These are phyloP conservation scores for Pulchroboletus neoregius DNA, from an alignment of 1,284 basidiomycete genomes.

Conservation along the genomic window DNA sequence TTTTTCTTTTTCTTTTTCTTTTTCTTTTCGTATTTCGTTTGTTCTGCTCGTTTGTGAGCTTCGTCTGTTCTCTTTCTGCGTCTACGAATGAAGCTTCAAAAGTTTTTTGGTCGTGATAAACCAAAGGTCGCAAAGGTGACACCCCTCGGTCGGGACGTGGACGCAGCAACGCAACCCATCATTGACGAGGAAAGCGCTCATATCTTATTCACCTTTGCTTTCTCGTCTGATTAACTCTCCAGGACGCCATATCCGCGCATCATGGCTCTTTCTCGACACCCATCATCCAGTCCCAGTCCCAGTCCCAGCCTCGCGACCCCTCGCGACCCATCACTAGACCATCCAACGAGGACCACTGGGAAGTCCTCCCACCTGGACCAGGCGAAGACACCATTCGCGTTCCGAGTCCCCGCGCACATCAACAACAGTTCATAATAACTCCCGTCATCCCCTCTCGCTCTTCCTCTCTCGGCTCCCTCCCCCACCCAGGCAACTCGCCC, in stretches of 20 bases:
- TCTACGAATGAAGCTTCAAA: slow-evolving; percentile 41
- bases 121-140: slow-evolving; percentile 36
- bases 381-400: slow-evolving; percentile 19
- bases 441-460: slow-evolving; percentile 42
- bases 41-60: no score
- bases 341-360: slow-evolving; percentile 48
- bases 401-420: slow-evolving; percentile 27
- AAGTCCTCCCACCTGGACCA: slow-evolving; percentile 33
- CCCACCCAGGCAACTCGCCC: slow-evolving; percentile 39
- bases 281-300: no score
- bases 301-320: slow-evolving; percentile 9
- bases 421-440: slow-evolving; percentile 33
- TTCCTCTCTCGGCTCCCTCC: slow-evolving; percentile 42
- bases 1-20: slow-evolving; percentile 5
- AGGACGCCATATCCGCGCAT: slow-evolving; percentile 28
- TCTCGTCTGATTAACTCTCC: not conserved
- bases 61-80: no score
- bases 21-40: no score
- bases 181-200: slow-evolving; percentile 27
- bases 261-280: slow-evolving; percentile 16
- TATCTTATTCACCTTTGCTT: not conserved
- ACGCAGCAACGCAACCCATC: slow-evolving; percentile 28
- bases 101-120: slow-evolving; percentile 49
- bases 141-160: slow-evolving; percentile 31
- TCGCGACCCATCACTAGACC: slow-evolving; percentile 27